These are phyloP conservation scores for Rhodotorula sp. DNA, from an alignment of 1,284 basidiomycete genomes.

Conservation along the genomic window DNA sequence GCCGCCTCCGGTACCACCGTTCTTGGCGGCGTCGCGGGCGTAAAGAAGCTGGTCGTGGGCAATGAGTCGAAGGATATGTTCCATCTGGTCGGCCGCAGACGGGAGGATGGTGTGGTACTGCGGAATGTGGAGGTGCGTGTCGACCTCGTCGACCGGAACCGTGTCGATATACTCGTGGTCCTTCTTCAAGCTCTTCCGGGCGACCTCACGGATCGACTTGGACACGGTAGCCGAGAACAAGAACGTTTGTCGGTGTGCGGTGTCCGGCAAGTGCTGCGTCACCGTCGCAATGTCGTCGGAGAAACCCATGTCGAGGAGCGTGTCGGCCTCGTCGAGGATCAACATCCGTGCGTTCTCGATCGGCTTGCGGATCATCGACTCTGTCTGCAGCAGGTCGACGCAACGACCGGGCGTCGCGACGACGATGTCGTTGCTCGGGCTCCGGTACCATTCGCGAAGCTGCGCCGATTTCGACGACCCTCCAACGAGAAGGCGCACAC, in stretches of 20 bases:
- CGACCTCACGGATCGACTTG: slow-evolving; percentile 54
- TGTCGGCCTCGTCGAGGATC: slow-evolving; percentile 94
- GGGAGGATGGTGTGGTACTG: slow-evolving; percentile 80
- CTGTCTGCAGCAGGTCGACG: slow-evolving; percentile 70
- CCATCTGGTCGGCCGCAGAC: slow-evolving; percentile 67
- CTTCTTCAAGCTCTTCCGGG: slow-evolving; percentile 59
- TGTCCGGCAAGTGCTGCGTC: slow-evolving; percentile 63
- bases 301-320: slow-evolving; percentile 95
- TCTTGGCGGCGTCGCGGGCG: slow-evolving; percentile 57
- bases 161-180: slow-evolving; percentile 64
- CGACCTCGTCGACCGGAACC: slow-evolving; percentile 59
- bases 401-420: slow-evolving; percentile 92
- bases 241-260: slow-evolving; percentile 78
- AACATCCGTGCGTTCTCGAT: slow-evolving; percentile 65
- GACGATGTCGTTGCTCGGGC: slow-evolving; percentile 75
- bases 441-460: slow-evolving; percentile 63
- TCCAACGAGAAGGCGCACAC: slow-evolving; percentile 90
- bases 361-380: slow-evolving; percentile 69
- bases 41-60: slow-evolving; percentile 85
- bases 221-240: slow-evolving; percentile 86
- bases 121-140: slow-evolving; percentile 74
- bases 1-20: slow-evolving; percentile 40
- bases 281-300: slow-evolving; percentile 82
- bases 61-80: slow-evolving; percentile 75
- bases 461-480: slow-evolving; percentile 82